Conservation (phyloP, 192 early-diverging fungal species). For the Backusella parvicylindrica region DNA sequence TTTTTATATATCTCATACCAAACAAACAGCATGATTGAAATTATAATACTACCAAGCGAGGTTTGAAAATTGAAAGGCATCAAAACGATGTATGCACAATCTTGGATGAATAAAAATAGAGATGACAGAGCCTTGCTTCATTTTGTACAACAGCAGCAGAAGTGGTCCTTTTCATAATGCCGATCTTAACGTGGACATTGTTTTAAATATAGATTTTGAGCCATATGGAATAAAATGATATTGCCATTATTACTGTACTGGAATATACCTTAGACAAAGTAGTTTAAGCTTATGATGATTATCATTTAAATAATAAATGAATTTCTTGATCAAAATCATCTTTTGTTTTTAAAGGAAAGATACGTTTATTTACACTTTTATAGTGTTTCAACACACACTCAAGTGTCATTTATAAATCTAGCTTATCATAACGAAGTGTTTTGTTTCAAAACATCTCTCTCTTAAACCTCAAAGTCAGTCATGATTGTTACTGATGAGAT, state of each 20-base stretch:
- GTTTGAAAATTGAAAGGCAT: not conserved
- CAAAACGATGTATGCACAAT: not conserved
- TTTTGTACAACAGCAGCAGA: not conserved
- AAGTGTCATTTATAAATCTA: not conserved
- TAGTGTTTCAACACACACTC: not conserved
- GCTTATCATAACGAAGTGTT: conserved; percentile 5
- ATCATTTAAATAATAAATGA: not conserved
- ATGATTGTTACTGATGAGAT: not conserved
- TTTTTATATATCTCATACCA: not conserved
- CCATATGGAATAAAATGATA: not conserved
- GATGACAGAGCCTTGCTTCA: not conserved
- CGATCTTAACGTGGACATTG: not conserved
- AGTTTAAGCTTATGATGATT: not conserved
- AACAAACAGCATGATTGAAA: not conserved
- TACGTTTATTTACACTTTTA: not conserved
- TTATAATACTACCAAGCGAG: no score
- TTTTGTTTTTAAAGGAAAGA: not conserved
- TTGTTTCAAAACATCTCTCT: not conserved
- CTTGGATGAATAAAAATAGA: not conserved
- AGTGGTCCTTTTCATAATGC: not conserved
- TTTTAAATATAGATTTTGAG: not conserved
- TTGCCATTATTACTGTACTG: not conserved
- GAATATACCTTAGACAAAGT: not conserved
- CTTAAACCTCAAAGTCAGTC: not conserved
- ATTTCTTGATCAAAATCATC: not conserved